These are phyloP conservation scores for Silene noctiflora DNA, from an alignment of 179 eudicot genomes.

Conservation along the genomic window DNA sequence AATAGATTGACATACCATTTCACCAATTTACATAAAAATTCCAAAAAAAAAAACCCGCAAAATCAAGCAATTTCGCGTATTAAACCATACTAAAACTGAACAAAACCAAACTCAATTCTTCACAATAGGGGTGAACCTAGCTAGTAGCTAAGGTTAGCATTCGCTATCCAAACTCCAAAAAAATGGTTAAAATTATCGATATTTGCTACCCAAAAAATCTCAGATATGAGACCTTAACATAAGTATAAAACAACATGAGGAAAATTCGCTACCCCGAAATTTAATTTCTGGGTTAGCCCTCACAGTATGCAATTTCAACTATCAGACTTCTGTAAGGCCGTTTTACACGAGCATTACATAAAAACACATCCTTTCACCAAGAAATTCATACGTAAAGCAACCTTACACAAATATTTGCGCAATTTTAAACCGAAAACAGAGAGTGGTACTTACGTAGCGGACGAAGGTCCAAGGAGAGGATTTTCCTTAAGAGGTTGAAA, in stretches of 20 bases:
- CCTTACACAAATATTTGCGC: neutral
- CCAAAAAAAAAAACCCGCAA: neutral
- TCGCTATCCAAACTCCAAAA: too few relatives aligned
- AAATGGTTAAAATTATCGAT: too few relatives aligned
- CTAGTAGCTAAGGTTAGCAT: too few relatives aligned
- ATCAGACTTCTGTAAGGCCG: neutral
- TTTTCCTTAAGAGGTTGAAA: slow-evolving; percentile 53
- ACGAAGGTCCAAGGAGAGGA: slow-evolving; percentile 52
- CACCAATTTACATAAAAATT: neutral
- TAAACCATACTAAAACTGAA: neutral
- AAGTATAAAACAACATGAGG: too few relatives aligned
- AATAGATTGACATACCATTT: neutral
- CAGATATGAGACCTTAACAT: too few relatives aligned
- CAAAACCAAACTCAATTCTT: neutral
- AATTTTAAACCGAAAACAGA: neutral
- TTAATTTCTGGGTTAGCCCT: too few relatives aligned
- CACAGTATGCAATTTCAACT: neutral
- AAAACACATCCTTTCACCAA: too few relatives aligned
- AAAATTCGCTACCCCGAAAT: too few relatives aligned
- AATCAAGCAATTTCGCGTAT: neutral
- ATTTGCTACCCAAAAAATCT: too few relatives aligned
- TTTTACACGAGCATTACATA: too few relatives aligned
- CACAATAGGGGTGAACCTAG: too few relatives aligned
- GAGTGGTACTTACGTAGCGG: slow-evolving; percentile 35
- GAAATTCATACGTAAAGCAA: too few relatives aligned